Conservation (phyloP, 1,139 yeast species). For the Yamadazyma membranifaciens region DNA sequence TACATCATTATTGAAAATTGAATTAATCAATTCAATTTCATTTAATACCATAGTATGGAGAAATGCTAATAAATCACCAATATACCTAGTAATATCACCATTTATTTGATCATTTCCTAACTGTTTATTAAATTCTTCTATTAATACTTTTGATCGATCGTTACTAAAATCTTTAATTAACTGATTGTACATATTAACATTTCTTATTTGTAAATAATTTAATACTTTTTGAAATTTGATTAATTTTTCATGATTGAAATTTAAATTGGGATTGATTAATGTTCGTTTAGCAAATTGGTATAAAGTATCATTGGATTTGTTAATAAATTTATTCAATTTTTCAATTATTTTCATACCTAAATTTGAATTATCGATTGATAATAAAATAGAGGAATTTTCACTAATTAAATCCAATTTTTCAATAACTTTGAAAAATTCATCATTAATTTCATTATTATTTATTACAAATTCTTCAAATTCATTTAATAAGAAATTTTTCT, state of each 20-base stretch:
- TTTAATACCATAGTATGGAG: conserved; percentile 86
- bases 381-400: conserved; percentile 64
- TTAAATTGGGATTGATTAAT: conserved; percentile 34
- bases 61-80: conserved; percentile 88
- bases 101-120: conserved; percentile 43
- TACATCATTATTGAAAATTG: conserved; percentile 28
- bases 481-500: conserved; percentile 62
- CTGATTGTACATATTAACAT: conserved; percentile 50
- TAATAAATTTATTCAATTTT: conserved; percentile 52
- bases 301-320: conserved; percentile 53
- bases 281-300: conserved; percentile 32
- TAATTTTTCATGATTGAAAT: conserved; percentile 28
- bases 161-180: conserved; percentile 47
- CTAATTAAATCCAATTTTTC: conserved; percentile 63
- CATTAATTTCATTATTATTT: conserved; percentile 40
- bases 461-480: conserved; percentile 69
- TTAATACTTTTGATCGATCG: conserved; percentile 53
- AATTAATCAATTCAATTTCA: conserved; percentile 74
- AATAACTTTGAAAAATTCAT: conserved; percentile 62
- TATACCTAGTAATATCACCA: conserved; percentile 77
- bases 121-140: conserved; percentile 61
- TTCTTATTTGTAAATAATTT: conserved; percentile 29
- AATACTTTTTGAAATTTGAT: conserved; percentile 34
- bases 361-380: conserved; percentile 67
- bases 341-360: conserved; percentile 71